These are phyloP conservation scores for Chimonanthus salicifolius DNA, from an alignment of 164 flowering plant genomes.

Conservation along the genomic window DNA sequence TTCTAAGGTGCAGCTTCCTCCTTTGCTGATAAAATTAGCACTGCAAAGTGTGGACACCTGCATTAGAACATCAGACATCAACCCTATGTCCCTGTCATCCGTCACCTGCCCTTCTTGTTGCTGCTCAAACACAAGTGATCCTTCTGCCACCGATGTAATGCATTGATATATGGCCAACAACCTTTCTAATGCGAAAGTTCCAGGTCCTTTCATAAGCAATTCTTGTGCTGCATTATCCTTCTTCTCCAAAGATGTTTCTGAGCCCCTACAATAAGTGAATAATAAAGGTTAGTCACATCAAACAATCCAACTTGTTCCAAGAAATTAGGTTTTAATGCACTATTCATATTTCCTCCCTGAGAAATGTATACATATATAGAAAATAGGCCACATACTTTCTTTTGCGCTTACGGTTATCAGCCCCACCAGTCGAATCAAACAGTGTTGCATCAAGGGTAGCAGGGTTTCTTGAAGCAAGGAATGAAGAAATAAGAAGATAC, in stretches of 20 bases:
- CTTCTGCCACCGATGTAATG: slow-evolving; percentile 57
- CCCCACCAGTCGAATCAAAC: slow-evolving; percentile 88
- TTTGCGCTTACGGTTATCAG: slow-evolving; percentile 58
- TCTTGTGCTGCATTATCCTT: slow-evolving; percentile 76
- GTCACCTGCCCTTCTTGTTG: slow-evolving; percentile 15
- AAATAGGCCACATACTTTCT: slow-evolving; percentile 54
- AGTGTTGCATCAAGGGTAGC: slow-evolving; percentile 96
- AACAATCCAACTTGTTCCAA: neutral
- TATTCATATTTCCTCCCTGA: too few species aligned
- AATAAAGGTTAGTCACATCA: neutral
- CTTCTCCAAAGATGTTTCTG: slow-evolving; percentile 52
- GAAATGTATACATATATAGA: neutral
- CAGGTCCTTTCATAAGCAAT: slow-evolving; percentile 81
- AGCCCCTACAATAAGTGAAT: slow-evolving; percentile 37
- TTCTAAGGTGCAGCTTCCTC: slow-evolving; percentile 87
- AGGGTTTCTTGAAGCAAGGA: slow-evolving; percentile 96
- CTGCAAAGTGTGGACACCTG: slow-evolving; percentile 90
- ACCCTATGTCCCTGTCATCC: slow-evolving; percentile 30
- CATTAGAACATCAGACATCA: slow-evolving; percentile 82
- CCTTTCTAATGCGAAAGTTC: slow-evolving; percentile 87
- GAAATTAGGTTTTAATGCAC: neutral
- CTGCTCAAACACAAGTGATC: slow-evolving; percentile 39
- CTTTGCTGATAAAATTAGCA: slow-evolving; percentile 81
- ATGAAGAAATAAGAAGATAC: slow-evolving; percentile 93
- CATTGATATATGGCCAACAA: slow-evolving; percentile 90